Evolutionary conservation across 1,284 basidiomycete genomes (phyloP).

Genomic region (Moesziomyces sp.): DNA sequence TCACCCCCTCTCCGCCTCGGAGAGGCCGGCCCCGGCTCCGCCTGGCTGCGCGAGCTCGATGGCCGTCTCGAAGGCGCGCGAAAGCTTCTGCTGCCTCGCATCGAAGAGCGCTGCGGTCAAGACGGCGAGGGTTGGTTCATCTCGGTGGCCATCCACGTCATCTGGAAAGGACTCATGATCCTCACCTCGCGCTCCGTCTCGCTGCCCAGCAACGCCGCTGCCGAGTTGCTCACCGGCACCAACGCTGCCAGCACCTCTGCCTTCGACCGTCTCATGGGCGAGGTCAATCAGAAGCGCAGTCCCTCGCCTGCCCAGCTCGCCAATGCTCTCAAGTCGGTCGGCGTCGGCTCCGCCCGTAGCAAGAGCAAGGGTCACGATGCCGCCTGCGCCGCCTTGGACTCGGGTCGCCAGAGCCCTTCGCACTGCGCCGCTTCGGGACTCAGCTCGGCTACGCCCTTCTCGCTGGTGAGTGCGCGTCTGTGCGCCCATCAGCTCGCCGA

Average conservation of each 20-base stretch:
- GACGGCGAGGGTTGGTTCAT: slow-evolving; percentile 67
- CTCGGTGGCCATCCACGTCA: slow-evolving; percentile 62
- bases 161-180: slow-evolving; percentile 65
- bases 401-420: slow-evolving; percentile 43
- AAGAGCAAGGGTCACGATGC: slow-evolving; percentile 33
- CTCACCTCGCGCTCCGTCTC: slow-evolving; percentile 58
- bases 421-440: slow-evolving; percentile 17
- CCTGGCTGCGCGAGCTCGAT: slow-evolving; percentile 63
- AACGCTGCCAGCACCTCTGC: slow-evolving; percentile 42
- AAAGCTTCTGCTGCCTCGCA: slow-evolving; percentile 58
- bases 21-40: slow-evolving; percentile 36
- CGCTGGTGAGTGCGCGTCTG: slow-evolving; percentile 51
- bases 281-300: slow-evolving; percentile 49
- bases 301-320: slow-evolving; percentile 58
- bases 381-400: slow-evolving; percentile 13
- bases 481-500: slow-evolving; percentile 59
- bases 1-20: slow-evolving; percentile 30
- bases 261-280: slow-evolving; percentile 40
- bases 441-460: slow-evolving; percentile 27
- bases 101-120: slow-evolving; percentile 61
- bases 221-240: slow-evolving; percentile 26
- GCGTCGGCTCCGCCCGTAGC: slow-evolving; percentile 42
- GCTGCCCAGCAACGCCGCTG: slow-evolving; percentile 35
- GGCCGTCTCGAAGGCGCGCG: slow-evolving; percentile 61
- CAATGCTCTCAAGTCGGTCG: slow-evolving; percentile 55